Evolutionary conservation across 352 stramenopile genomes (phyloP), one percentile per base, ranked within the genome.

Genomic region (Globisporangium polare): DNA sequence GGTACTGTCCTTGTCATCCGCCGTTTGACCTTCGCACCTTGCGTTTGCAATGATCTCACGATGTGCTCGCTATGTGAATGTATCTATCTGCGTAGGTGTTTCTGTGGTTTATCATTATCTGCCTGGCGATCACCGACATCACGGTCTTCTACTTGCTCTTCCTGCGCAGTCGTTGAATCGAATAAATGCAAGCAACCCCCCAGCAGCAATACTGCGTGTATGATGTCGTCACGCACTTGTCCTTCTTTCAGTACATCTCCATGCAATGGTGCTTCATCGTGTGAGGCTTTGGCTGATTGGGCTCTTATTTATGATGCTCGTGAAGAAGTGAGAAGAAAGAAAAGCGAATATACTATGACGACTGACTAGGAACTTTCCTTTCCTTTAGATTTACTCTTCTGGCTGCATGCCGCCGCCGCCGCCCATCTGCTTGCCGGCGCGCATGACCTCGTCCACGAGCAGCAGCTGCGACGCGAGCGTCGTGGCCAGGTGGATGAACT

Each of bases 361-460:
- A 53, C 26, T 53, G 47, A 46, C 41, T 46, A 46, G 41, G 39
- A 20, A 2, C 33, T 29, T n/a, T n/a, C n/a, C n/a, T n/a, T n/a
- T n/a, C n/a, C n/a, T n/a, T n/a, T n/a, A n/a, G n/a, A n/a, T n/a
- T 37, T 91, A 91, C 73, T 89, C 78, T 63, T 89, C 82, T 41
- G 71, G 68, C 61, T 77, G 69, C 65, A 81, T 80, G 59, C 64
- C 76, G 45, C 81, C 81, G 42, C 73, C 72, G 35, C 72, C 74
- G 63, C 85, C 96, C 96, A 99, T 99, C 79, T 98, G 90, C 78
- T 98, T 99, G 59, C 97, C 97, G 45, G 97, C 97, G 63, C 96
- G 91, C 95, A 99, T 99, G 49, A 99, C 97, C 73, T 99, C 97
- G 73, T 99, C 97, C 10, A 99, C 97, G 20, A 99, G 85, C 60